A percentile compares a stretch with the other conserved stretches of the same genome.
Evolutionary conservation across 2,329 filamentous ascomycete species (phyloP).

Genomic region (Tolypocladium album): DNA sequence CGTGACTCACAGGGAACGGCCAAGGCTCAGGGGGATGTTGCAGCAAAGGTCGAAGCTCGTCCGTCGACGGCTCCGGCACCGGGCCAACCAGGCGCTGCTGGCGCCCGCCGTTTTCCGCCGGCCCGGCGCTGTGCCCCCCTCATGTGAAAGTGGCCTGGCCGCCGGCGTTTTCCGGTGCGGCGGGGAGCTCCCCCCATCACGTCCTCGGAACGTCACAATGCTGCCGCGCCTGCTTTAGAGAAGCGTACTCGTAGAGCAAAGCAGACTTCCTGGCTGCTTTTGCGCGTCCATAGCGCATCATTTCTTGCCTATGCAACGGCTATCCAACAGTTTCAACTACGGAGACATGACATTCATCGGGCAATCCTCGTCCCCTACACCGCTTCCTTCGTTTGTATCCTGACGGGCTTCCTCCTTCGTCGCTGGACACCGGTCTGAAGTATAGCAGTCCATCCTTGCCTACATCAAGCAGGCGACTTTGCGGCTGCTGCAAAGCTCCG

Average conservation of each 20-base stretch:
- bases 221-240: neutral
- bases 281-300: no score
- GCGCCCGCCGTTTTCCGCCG: slow-evolving; percentile 3
- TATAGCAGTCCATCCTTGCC: neutral
- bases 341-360: neutral
- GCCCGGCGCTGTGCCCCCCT: neutral
- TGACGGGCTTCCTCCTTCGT: neutral
- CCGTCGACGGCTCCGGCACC: neutral
- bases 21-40: neutral
- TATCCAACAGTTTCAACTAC: neutral
- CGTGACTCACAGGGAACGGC: neutral
- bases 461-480: slow-evolving; percentile 65
- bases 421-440: neutral
- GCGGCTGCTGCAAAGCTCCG: slow-evolving; percentile 57
- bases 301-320: neutral
- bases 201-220: neutral
- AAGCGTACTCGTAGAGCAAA: neutral
- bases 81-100: neutral
- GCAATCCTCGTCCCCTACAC: neutral
- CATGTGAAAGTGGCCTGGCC: slow-evolving; percentile 1
- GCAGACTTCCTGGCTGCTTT: no score
- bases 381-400: neutral
- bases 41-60: neutral
- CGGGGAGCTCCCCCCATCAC: neutral
- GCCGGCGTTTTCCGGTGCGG: slow-evolving; percentile 3